Percentiles rank a stretch among this genome's conserved stretches.
These are phyloP conservation scores for Schwanniomyces vanrijiae DNA, from an alignment of 805 yeast genomes.

Conservation along the genomic window DNA sequence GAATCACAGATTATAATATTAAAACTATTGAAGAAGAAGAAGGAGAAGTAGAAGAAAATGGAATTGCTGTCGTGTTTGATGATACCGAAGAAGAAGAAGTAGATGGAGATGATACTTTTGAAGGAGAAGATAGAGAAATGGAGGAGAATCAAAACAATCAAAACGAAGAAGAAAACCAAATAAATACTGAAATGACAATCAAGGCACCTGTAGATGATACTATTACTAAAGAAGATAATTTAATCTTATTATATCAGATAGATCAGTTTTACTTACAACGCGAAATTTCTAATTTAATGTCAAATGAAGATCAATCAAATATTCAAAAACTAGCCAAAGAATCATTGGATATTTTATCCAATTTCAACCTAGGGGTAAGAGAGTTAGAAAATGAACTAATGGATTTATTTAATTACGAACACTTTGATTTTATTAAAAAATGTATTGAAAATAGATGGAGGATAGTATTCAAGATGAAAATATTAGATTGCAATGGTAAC, in stretches of 20 bases:
- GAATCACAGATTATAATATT: conserved; percentile 51
- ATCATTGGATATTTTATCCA: conserved; percentile 41
- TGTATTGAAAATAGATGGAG: conserved; percentile 51
- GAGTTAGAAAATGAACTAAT: conserved; percentile 56
- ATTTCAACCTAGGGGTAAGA: conserved; percentile 33
- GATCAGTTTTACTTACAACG: conserved; percentile 54
- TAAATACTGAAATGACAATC: background rate
- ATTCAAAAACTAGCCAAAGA: conserved; percentile 38
- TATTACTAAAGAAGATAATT: background rate
- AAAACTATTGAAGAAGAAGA: conserved; percentile 10
- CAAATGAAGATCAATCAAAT: conserved; percentile 36
- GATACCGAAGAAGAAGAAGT: conserved; percentile 38
- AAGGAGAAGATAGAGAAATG: conserved; percentile 23
- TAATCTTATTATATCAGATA: conserved; percentile 13
- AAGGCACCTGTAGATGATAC: background rate
- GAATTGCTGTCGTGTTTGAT: conserved; percentile 44
- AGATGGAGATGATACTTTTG: conserved; percentile 15
- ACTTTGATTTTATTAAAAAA: conserved; percentile 47
- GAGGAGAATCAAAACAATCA: conserved; percentile 9
- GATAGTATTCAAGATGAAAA: conserved; percentile 54
- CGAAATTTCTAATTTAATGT: conserved; percentile 37
- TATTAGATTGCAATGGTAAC: conserved; percentile 26
- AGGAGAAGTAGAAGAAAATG: conserved; percentile 28
- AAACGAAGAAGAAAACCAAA: background rate
- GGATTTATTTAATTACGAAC: conserved; percentile 51